phyloP scores from a whole-genome alignment of 768 basidiomycete species.

The Amanita exitialis region DNA sequence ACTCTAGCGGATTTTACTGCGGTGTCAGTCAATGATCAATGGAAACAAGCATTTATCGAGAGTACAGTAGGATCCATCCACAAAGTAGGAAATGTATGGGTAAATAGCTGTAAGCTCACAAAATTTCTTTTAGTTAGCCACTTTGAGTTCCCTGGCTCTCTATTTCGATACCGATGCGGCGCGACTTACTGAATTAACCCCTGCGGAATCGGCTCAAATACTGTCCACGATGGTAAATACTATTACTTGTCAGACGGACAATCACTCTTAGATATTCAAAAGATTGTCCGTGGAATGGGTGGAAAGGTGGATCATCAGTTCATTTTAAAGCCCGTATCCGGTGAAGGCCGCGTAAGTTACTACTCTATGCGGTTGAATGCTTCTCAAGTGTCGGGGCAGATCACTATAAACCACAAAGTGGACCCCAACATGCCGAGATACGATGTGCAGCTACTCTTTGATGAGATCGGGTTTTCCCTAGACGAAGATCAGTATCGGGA shows the following conservation, averaged over 20 bases:
- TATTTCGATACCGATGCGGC: conserved; percentile 93
- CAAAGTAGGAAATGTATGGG: conserved; percentile 43
- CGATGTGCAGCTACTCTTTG: conserved; percentile 80
- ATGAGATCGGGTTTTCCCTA: conserved; percentile 86
- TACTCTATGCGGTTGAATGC: conserved; percentile 5
- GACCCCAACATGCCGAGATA: conserved; percentile 72
- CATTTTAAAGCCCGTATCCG: conserved; percentile 90
- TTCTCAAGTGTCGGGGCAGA: conserved; percentile 26
- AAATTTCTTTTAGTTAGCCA: conserved; percentile 51
- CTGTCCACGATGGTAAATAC: conserved; percentile 65
- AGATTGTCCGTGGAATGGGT: conserved; percentile 39
- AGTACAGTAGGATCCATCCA: conserved; percentile 80
- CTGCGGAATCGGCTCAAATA: conserved; percentile 55
- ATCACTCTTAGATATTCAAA: not conserved
- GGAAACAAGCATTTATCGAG: conserved; percentile 90
- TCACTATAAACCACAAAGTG: conserved; percentile 74
- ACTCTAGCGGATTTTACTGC: conserved; percentile 85
- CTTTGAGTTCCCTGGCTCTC: conserved; percentile 75
- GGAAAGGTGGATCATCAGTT: conserved; percentile 71
- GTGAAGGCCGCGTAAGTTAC: conserved; percentile 72
- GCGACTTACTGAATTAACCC: conserved; percentile 62
- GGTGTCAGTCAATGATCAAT: conserved; percentile 78
- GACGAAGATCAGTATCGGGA: conserved; percentile 95
- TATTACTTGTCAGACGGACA: not conserved
- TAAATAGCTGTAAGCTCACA: conserved; percentile 2